Evolutionary conservation across 345 rosid genomes (phyloP).

Genomic region (Eutrema yunnanense): DNA sequence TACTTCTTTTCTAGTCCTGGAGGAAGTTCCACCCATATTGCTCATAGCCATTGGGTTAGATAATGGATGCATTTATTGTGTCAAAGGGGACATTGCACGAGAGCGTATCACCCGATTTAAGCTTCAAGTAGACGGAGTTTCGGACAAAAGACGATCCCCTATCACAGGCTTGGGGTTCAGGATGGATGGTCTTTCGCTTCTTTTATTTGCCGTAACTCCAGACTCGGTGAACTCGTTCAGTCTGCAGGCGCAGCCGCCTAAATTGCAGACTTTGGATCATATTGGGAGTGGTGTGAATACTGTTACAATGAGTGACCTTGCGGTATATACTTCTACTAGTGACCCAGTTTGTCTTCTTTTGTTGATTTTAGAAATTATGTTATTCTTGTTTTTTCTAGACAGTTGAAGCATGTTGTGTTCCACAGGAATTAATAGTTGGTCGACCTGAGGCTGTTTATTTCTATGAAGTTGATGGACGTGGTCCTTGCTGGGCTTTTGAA

Average conservation of each 20-base stretch:
- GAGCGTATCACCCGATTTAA: conserved; percentile 86
- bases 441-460: conserved; percentile 95
- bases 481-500: conserved; percentile 99
- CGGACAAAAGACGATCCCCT: conserved; percentile 37
- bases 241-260: conserved; percentile 73
- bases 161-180: conserved; percentile 81
- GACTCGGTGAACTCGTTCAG: conserved; percentile 65
- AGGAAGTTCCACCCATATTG: conserved; percentile 93
- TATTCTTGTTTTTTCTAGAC: not conserved
- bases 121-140: conserved; percentile 62
- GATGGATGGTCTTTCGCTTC: conserved; percentile 87
- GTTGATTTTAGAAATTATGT: not conserved
- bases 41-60: conserved; percentile 89
- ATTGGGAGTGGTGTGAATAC: conserved; percentile 63
- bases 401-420: conserved; percentile 13
- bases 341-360: not conserved
- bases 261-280: conserved; percentile 73
- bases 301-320: conserved; percentile 91
- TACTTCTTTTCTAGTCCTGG: conserved; percentile 82
- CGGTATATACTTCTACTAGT: conserved; percentile 36
- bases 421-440: conserved; percentile 87
- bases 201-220: conserved; percentile 77
- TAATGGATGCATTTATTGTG: conserved; percentile 78
- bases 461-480: conserved; percentile 97
- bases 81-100: conserved; percentile 94